Evolutionary conservation across 192 early-diverging fungal genomes (phyloP), one percentile per base, ranked within the genome.

Genomic region (Diversispora eburnea): DNA sequence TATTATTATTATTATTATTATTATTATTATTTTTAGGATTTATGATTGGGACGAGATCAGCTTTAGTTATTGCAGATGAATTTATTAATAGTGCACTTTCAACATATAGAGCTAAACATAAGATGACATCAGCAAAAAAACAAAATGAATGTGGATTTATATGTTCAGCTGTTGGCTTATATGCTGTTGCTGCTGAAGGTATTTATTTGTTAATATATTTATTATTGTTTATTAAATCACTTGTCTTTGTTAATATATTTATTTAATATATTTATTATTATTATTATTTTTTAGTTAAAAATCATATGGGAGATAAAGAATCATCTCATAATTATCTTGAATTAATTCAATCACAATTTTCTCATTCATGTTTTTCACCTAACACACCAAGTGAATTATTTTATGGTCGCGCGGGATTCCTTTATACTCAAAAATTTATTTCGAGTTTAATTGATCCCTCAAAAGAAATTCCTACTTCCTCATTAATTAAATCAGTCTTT

Each of bases 91-190:
- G 0, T 8, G 67, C 67, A 22, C 45, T 68, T 51, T 10, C 47
- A 51, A 52, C 47, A 19, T 52, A 54, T 10, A 25, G 13, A 20
- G 48, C 15, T 9, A 48, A 52, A 33, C 25, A 48, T 33, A 25
- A 25, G 8, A 13, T 22, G 19, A 6, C 67, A 13, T 7, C 8
- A 5, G 67, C 47, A 19, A 4, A 15, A 5, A 52, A 51, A 25
- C 46, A 68, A 68, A 9, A 68, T 7, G 49, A 68, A 17, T 68
- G 67, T 20, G 48, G 67, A 15, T 68, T 68, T 52, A n/a, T 68
- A 12, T 52, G 48, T 68, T 22, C 67, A 20, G 67, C 48, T 52
- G 49, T 68, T 52, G 67, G 67, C 13, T 68, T 68, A 20, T 54
- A 54, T 20, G 22, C 67, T 2, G 67, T 68, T 12, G 67, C 51